Conservation (phyloP, 768 basidiomycete genomes). For the Dendrothele bispora region DNA sequence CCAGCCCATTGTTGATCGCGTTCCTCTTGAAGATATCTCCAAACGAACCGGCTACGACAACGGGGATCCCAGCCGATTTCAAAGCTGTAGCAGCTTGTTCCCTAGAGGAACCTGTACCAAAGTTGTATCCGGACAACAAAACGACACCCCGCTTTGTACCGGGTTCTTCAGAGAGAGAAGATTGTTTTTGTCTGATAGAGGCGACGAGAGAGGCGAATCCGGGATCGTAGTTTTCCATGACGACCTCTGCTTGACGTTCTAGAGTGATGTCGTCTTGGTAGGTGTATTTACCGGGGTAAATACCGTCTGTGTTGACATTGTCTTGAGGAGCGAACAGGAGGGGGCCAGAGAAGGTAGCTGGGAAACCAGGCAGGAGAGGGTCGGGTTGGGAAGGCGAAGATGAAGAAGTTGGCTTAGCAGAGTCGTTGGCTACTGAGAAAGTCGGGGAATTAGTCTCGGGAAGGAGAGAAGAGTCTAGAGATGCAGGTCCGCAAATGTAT, state of each 20-base stretch:
- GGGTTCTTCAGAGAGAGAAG: slow-evolving; percentile 43
- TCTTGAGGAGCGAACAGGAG: slow-evolving; percentile 95
- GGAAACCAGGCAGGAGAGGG: slow-evolving; percentile 80
- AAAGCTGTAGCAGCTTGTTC: slow-evolving; percentile 99
- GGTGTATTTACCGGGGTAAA: slow-evolving; percentile 99
- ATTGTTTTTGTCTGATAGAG: slow-evolving; percentile 15
- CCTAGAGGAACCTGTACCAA: slow-evolving; percentile 96
- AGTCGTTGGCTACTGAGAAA: slow-evolving; percentile 49
- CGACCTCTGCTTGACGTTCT: slow-evolving; percentile 89
- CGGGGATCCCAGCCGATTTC: slow-evolving; percentile 87
- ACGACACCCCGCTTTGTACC: slow-evolving; percentile 62
- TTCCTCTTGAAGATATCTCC: slow-evolving; percentile 99
- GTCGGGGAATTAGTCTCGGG: slow-evolving; percentile 54
- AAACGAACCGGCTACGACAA: slow-evolving; percentile 97
- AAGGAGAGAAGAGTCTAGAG: slow-evolving; percentile 51
- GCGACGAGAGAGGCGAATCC: slow-evolving; percentile 74
- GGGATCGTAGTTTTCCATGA: slow-evolving; percentile 99
- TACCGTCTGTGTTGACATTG: slow-evolving; percentile 96
- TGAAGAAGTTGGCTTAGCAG: slow-evolving; percentile 19
- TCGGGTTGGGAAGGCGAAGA: slow-evolving; percentile 41
- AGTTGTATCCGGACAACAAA: slow-evolving; percentile 94
- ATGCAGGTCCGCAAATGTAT: slow-evolving; percentile 82
- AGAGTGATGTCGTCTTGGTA: slow-evolving; percentile 99
- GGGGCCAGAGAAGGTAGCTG: slow-evolving; percentile 75
- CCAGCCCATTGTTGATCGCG: slow-evolving; percentile 96